Percentiles rank a stretch among this genome's conserved stretches.
These are phyloP conservation scores for Xylaria longipes DNA, from an alignment of 495 filamentous ascomycete species.

Conservation along the genomic window DNA sequence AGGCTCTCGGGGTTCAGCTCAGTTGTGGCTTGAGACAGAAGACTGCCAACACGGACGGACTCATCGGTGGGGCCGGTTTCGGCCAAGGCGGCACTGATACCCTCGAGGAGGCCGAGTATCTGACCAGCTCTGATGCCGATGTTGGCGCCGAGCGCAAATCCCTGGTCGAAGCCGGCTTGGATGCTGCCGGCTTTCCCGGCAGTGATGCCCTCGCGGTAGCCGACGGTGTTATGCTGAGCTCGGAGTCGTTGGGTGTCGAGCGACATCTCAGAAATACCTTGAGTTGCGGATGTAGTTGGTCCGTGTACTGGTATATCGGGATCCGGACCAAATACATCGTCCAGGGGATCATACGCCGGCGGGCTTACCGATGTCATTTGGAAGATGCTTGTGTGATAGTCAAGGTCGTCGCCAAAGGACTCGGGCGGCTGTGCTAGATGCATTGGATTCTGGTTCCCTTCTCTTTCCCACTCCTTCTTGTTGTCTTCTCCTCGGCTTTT, in stretches of 20 bases:
- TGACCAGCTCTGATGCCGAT: slow-evolving; percentile 75
- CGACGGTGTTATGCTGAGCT: slow-evolving; percentile 78
- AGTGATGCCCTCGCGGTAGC: slow-evolving; percentile 87
- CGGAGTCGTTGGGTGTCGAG: slow-evolving; percentile 57
- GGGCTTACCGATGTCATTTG: slow-evolving; percentile 5
- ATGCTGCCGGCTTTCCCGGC: slow-evolving; percentile 70
- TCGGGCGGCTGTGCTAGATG: slow-evolving; percentile 18
- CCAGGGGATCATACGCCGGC: slow-evolving; percentile 9
- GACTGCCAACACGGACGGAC: slow-evolving; percentile 33
- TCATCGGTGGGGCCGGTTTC: slow-evolving; percentile 29
- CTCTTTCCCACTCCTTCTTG: background rate
- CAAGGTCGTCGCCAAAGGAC: slow-evolving; percentile 18
- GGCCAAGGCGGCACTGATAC: slow-evolving; percentile 52
- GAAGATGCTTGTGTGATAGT: background rate
- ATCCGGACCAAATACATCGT: slow-evolving; percentile 22
- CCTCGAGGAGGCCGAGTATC: slow-evolving; percentile 75
- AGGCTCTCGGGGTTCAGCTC: slow-evolving; percentile 68
- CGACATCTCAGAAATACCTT: slow-evolving; percentile 20
- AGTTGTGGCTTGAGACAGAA: slow-evolving; percentile 59
- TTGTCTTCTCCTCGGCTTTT: background rate
- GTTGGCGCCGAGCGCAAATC: slow-evolving; percentile 78
- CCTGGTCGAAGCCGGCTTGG: slow-evolving; percentile 88
- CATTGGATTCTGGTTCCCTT: slow-evolving; percentile 2
- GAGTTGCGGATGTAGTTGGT: background rate
- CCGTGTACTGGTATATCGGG: background rate